phyloP scores from a whole-genome alignment of 2,329 filamentous ascomycete genomes.

The Chrysosporium queenslandicum region DNA sequence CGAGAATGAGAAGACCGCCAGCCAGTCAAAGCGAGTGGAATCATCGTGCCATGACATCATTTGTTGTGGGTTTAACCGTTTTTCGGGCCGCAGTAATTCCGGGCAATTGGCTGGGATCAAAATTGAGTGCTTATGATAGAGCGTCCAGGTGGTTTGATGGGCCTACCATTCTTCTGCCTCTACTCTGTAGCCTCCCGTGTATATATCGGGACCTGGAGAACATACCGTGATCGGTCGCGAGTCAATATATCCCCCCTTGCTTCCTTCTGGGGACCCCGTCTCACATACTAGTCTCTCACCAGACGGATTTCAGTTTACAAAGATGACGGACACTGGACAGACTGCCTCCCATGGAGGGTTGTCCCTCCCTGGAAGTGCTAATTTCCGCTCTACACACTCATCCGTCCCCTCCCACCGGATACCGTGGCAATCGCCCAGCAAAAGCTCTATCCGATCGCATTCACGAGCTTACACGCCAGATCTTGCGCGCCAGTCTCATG shows the following conservation, averaged over 20 bases:
- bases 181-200: too few species aligned
- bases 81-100: neutral
- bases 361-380: conserved; percentile 21
- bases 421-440: conserved; percentile 22
- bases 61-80: neutral
- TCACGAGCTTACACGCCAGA: neutral
- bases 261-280: neutral
- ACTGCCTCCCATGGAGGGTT: conserved; percentile 18
- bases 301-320: neutral
- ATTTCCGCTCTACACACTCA: conserved; percentile 22
- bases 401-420: conserved; percentile 17
- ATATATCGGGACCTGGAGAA: too few species aligned
- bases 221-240: too few species aligned
- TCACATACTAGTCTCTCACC: neutral
- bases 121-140: neutral
- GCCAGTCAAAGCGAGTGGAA: neutral
- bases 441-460: conserved; percentile 17
- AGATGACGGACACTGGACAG: conserved; percentile 27
- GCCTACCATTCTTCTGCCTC: too few species aligned
- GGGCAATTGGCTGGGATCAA: neutral
- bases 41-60: neutral
- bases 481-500: neutral
- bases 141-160: too few species aligned
- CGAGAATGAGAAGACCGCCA: neutral
- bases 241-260: neutral